Evolutionary conservation across 345 rosid genomes (phyloP).

Genomic region (Turnera subulata): DNA sequence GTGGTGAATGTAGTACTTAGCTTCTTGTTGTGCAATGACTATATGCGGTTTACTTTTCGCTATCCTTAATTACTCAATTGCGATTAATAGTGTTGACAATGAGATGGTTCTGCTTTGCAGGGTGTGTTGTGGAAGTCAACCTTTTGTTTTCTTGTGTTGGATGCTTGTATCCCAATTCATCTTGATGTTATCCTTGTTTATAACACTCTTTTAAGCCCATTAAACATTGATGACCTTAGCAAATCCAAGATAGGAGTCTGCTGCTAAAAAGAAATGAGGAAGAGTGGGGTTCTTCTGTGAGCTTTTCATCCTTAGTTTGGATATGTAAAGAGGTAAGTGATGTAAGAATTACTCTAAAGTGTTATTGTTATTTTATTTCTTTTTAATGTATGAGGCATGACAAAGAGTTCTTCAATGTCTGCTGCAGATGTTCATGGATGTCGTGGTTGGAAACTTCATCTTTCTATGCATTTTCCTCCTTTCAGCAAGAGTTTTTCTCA

Average conservation of each 20-base stretch:
- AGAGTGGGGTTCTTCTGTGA: constrained; percentile 37
- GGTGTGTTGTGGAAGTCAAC: constrained; percentile 60
- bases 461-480: constrained; percentile 46
- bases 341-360: not conserved
- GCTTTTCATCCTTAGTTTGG: constrained; percentile 31
- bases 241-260: constrained; percentile 51
- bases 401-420: constrained; percentile 1
- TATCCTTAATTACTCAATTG: not conserved
- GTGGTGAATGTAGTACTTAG: too few relatives aligned
- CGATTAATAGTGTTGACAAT: not conserved
- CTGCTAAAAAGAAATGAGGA: constrained; percentile 37
- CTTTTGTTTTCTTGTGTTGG: constrained; percentile 57
- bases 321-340: constrained; percentile 37
- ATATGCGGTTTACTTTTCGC: too few relatives aligned
- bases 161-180: constrained; percentile 67
- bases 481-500: constrained; percentile 38
- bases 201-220: not conserved
- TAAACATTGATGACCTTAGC: constrained; percentile 37
- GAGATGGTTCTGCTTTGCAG: constrained; percentile 36
- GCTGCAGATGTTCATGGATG: constrained; percentile 54
- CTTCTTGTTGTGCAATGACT: too few relatives aligned
- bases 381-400: constrained; percentile 11
- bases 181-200: constrained; percentile 9
- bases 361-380: not conserved
- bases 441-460: constrained; percentile 51